Evolutionary conservation across 352 stramenopile genomes (phyloP), one percentile per base, ranked within the genome.

Genomic region (Paralagenidium karlingii): DNA sequence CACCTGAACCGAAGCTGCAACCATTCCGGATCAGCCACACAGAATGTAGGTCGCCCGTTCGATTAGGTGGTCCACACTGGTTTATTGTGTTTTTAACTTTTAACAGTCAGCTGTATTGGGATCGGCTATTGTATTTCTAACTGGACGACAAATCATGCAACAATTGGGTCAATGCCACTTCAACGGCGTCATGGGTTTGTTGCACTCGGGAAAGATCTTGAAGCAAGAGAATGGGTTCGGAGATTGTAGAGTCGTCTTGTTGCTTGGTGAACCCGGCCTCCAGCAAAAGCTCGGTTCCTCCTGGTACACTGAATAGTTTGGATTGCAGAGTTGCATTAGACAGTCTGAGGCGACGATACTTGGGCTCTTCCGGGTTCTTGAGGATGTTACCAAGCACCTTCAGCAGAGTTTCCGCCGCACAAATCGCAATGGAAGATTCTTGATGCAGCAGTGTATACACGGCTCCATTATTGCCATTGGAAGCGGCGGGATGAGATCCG

Each of bases 351-450:
- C 68, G 74, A 21, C 71, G 71, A 43, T 78, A 85, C 29, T 85
- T 82, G 15, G 81, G 68, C 27, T 85, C 68, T 66, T 82, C 38
- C 22, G 71, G 71, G 37, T 69, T 78, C 37, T 70, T 62, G 7
- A 76, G 25, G 26, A 85, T 63, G 29, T 85, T 85, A 31, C 40
- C 55, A 24, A 85, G 52, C 53, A 85, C 75, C 45, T 81, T 85
- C 39, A 80, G 60, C 40, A 85, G 57, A 26, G 63, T 80, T 45
- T 85, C 61, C 1, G 65, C 54, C 0, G 68, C 71, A 2, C 56
- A 53, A 28, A 85, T 80, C 22, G 71, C 71, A 10, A 38, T 38
- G 7, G 27, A 1, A 5, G 68, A 55, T 2, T 80, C 61, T 40
- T 85, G 71, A 5, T 66, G 55, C 12, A 85, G 53, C 39, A 85